These are phyloP conservation scores for Suillus decipiens DNA, from an alignment of 768 basidiomycete species.

Conservation along the genomic window DNA sequence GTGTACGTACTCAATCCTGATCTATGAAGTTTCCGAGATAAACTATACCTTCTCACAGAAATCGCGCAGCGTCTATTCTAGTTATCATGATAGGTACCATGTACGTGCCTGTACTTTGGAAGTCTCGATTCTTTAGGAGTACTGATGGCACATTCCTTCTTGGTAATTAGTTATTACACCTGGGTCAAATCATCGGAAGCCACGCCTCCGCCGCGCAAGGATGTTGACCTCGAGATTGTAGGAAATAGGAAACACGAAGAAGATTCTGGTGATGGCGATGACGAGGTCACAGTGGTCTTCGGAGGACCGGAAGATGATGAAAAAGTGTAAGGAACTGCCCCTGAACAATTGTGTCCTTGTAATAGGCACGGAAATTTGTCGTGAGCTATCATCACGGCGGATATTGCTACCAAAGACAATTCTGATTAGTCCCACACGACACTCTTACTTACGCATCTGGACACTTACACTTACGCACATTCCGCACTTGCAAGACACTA, in stretches of 20 bases:
- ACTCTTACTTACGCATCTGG: background rate
- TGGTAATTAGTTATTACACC: slow-evolving; percentile 52
- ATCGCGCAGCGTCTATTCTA: slow-evolving; percentile 63
- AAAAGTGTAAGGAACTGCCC: slow-evolving; percentile 13
- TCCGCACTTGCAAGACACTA: background rate
- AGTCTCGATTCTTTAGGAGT: background rate
- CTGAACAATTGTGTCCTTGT: background rate
- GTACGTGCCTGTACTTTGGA: slow-evolving; percentile 36
- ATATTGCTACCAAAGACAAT: background rate
- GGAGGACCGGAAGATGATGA: slow-evolving; percentile 31
- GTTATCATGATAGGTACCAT: slow-evolving; percentile 71
- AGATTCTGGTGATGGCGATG: slow-evolving; percentile 14
- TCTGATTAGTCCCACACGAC: background rate
- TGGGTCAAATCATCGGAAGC: slow-evolving; percentile 42
- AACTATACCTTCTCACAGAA: slow-evolving; percentile 38
- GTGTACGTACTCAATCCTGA: slow-evolving; percentile 46
- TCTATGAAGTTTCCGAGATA: slow-evolving; percentile 8
- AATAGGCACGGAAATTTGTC: background rate
- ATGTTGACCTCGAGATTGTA: slow-evolving; percentile 44
- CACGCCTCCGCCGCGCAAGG: slow-evolving; percentile 27
- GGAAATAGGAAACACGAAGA: slow-evolving; percentile 24
- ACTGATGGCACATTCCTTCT: slow-evolving; percentile 28
- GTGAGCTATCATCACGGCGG: background rate
- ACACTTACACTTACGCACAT: background rate
- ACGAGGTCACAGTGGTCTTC: slow-evolving; percentile 24